Evolutionary conservation across 2,329 filamentous ascomycete genomes (phyloP), one percentile per base, ranked within the genome.

Genomic region (Cordyceps javanica): DNA sequence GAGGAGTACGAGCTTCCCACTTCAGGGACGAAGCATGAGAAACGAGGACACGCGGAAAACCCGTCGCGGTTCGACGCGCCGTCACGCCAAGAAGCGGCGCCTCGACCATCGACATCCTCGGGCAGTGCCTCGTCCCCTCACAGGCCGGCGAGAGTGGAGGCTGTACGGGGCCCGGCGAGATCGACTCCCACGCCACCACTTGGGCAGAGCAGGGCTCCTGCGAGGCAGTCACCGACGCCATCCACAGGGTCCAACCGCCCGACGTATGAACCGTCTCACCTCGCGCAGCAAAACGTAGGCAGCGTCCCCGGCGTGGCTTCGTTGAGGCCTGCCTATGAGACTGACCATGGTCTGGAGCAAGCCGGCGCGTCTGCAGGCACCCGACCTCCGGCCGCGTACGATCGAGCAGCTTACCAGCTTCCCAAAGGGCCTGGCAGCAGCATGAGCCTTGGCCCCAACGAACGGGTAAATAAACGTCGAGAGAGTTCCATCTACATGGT

Each of bases 401-500:
- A 77, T 54, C 66, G 73, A 46, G 70, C 71, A 5, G 60, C 68
- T 9, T 72, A 72, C 26, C 71, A 73, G 39, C 60, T 59, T 4
- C 61, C 56, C 55, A 62, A 58, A 16, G 66, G 68, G 19, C 63
- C 25, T 57, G 51, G 46, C 23, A 50, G 54, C 38, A 64, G 55
- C 55, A 62, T 59, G 13, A 59, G 52, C 23, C 61, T 63, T 26
- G 59, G 60, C 23, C 59, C 64, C 16, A 64, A 69, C 59, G 76
- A 80, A 49, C 65, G 64, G 36, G 61, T 62, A 23, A 64, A 64
- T 60, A 80, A 77, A 65, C 75, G 82, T 50, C 78, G 84, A 51
- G 83, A 87, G 69, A 87, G 85, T 64, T 74, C 76, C 46, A 82
- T 87, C 68, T 82, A 85, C 60, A 75, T 80, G 65, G 74, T 79